Conservation (phyloP, 208 protist species). For the Acanthamoeba lenticulata region DNA sequence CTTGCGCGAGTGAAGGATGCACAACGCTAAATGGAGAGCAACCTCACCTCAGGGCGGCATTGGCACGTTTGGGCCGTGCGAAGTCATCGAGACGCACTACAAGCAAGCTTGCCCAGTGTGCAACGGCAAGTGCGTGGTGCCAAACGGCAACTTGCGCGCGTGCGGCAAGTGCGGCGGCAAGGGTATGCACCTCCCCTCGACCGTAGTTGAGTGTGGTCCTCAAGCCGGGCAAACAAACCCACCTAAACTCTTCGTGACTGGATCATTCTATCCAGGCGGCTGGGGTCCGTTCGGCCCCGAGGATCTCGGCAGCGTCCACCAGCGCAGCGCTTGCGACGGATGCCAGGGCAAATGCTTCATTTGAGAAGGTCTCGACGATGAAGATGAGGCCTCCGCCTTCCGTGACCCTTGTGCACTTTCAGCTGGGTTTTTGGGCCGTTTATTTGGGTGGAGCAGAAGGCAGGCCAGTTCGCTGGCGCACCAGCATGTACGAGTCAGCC, state of each 20-base stretch:
- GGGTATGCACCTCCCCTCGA: too few relatives aligned
- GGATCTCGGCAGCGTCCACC: not conserved
- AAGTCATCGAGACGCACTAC: not conserved
- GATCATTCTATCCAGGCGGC: too few relatives aligned
- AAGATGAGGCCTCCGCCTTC: too few relatives aligned
- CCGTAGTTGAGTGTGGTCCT: too few relatives aligned
- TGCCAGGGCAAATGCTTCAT: not conserved
- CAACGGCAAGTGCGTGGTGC: not conserved
- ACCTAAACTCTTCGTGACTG: too few relatives aligned
- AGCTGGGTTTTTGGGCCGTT: too few relatives aligned
- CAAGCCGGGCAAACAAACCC: too few relatives aligned
- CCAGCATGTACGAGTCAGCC: not conserved
- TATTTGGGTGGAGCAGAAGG: too few relatives aligned
- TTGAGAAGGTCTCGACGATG: too few relatives aligned
- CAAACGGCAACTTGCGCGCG: not conserved
- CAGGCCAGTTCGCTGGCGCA: not conserved
- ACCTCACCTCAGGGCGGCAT: constrained; percentile 35
- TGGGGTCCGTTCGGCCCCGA: not conserved
- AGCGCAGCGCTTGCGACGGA: not conserved
- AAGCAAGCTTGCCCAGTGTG: constrained; percentile 23
- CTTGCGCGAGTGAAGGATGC: not conserved
- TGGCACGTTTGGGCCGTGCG: constrained; percentile 19
- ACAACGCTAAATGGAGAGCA: too few relatives aligned
- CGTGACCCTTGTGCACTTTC: too few relatives aligned
- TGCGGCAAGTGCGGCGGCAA: constrained; percentile 29